Percentiles rank a stretch among this genome's conserved stretches.
These are phyloP conservation scores for Ceratobasidium sp. DNA, from an alignment of 1,284 basidiomycete species.

Conservation along the genomic window DNA sequence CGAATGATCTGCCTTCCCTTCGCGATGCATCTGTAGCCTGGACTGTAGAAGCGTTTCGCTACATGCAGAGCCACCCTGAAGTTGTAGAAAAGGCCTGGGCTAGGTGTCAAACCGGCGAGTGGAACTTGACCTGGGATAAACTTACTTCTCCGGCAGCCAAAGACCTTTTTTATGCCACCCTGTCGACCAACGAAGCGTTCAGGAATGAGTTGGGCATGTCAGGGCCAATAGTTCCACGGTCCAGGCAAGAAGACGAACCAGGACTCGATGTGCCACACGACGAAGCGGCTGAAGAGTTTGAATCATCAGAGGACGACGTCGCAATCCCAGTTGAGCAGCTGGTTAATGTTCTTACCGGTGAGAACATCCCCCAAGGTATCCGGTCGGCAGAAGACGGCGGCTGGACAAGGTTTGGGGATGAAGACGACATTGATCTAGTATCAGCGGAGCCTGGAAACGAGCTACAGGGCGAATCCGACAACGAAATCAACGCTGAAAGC, in stretches of 20 bases:
- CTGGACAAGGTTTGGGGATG: neutral
- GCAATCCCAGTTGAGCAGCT: neutral
- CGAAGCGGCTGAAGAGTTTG: neutral
- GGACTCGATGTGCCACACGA: no score
- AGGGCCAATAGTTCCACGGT: neutral
- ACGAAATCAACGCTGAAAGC: no score
- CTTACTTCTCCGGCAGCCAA: constrained; percentile 15
- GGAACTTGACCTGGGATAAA: constrained; percentile 28
- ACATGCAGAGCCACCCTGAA: constrained; percentile 6
- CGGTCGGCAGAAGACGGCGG: neutral
- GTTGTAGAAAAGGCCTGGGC: constrained; percentile 16
- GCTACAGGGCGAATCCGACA: neutral
- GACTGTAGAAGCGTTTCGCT: constrained; percentile 18
- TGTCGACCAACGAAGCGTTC: neutral
- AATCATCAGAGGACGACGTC: neutral
- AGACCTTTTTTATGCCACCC: neutral
- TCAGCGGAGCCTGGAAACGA: neutral
- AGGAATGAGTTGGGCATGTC: neutral
- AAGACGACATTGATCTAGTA: neutral
- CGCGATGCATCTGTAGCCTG: constrained; percentile 20
- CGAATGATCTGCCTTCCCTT: constrained; percentile 20
- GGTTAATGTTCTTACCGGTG: neutral
- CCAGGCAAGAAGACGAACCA: neutral
- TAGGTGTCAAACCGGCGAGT: constrained; percentile 20
- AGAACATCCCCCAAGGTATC: neutral